Evolutionary conservation across 306 rosid genomes (phyloP).

Genomic region (Casuarina equisetifolia): DNA sequence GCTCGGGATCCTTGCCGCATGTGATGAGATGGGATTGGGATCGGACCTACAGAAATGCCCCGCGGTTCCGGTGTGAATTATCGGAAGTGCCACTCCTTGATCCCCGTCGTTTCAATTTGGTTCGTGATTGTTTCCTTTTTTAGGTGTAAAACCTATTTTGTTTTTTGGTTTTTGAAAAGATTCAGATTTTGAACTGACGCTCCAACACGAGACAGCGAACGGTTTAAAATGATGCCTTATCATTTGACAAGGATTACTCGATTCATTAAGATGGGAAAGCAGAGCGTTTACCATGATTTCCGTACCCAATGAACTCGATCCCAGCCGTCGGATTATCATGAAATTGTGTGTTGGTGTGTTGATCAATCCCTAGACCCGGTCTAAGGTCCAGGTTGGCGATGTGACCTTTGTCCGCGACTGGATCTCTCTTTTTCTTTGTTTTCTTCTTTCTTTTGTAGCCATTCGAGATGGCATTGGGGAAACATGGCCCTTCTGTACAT

Average conservation of each 20-base stretch:
- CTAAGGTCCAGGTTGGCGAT: not conserved
- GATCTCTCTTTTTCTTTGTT: not conserved
- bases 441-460: not conserved
- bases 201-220: conserved; percentile 34
- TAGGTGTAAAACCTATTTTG: not conserved
- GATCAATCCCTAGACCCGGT: not conserved
- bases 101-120: not conserved
- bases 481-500: too few species aligned
- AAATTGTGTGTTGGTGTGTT: not conserved
- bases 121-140: not conserved
- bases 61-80: conserved; percentile 14
- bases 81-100: conserved; percentile 18
- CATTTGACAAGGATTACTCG: conserved; percentile 28
- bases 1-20: conserved; percentile 32
- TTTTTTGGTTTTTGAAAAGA: not conserved
- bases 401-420: not conserved
- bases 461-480: not conserved
- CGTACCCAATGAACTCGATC: not conserved
- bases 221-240: conserved; percentile 40
- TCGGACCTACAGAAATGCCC: not conserved
- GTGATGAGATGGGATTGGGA: conserved; percentile 22
- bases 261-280: not conserved
- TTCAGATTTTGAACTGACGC: conserved; percentile 32
- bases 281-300: not conserved
- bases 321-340: conserved; percentile 11